Conservation (phyloP, 257 asterid genomes). For the Cruciata laevipes region DNA sequence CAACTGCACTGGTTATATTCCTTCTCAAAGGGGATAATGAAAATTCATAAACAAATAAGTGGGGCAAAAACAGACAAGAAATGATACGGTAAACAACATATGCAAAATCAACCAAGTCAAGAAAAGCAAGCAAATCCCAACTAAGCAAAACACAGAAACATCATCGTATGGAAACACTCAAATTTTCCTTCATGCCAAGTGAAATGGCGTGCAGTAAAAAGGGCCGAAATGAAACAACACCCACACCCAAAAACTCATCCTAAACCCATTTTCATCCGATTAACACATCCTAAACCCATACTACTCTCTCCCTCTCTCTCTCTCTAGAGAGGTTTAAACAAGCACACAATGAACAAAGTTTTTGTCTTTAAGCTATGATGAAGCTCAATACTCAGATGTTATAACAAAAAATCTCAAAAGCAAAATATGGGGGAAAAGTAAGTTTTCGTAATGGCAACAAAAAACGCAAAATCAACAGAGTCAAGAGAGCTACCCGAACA, state of each 20-base stretch:
- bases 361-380: neutral
- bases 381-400: neutral
- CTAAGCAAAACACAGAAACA: neutral
- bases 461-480: too few relatives aligned
- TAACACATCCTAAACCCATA: too few relatives aligned
- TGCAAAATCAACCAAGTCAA: neutral
- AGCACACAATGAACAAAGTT: neutral
- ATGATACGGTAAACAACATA: neutral
- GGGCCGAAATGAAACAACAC: too few relatives aligned
- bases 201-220: neutral
- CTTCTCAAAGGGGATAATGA: neutral
- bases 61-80: neutral
- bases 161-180: neutral
- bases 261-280: too few relatives aligned
- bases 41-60: neutral
- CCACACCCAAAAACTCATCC: too few relatives aligned
- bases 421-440: too few relatives aligned
- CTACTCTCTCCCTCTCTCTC: too few relatives aligned
- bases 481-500: too few relatives aligned
- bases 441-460: too few relatives aligned
- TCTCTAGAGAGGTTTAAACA: neutral
- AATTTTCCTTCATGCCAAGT: neutral
- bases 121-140: neutral
- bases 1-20: neutral
- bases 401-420: neutral